Evolutionary conservation across 2,329 filamentous ascomycete genomes (phyloP), one percentile per base, ranked within the genome.

Genomic region (Alternaria sp.): DNA sequence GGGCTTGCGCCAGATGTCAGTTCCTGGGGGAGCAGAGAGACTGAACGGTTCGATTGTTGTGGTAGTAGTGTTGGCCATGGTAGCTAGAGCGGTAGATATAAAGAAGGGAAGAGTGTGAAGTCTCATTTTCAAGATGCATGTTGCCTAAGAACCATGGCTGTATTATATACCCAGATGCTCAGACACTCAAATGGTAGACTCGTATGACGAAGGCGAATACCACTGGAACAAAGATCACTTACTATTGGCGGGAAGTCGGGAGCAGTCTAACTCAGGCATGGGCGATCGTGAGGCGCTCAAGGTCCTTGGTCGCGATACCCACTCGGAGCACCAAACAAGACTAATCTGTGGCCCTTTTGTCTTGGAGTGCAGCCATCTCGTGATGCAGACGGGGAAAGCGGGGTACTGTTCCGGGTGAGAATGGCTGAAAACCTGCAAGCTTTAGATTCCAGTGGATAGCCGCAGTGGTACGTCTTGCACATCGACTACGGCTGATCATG

Each of bases 1-100:
- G 0, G 89, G 88, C 75, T 92, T 92, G 75, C 89, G 88, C 91
- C 91, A 94, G 73, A 93, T 87, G 77, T 94, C 91, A 36, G 90
- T 92, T 32, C 83, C 83, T 0, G 89, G 83, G 0, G 79, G 86
- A 6, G 76, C 66, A 42, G 70, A 69, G 53, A 78, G 74, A 53
- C 54, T 74, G 73, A 78, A 78, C 12, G 75, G 67, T 1, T 65
- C 36, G 20, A 71, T 52, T 6, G 61, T 69, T 9, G 65, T 73
- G 7, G 65, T 72, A 6, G 64, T 70, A 36, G 69, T 63, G 14
- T 43, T 48, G 2, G 59, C 36, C 60, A 70, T 67, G 39, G 36
- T 64, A 46, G 54, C 53, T 51, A 46, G 32, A 5, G 20, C 36
- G n/a, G 47, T 39, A 7, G 43, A 26, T 20, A 22, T 12, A 4